phyloP scores from a whole-genome alignment of 805 yeast genomes.

The Candida koratica region DNA sequence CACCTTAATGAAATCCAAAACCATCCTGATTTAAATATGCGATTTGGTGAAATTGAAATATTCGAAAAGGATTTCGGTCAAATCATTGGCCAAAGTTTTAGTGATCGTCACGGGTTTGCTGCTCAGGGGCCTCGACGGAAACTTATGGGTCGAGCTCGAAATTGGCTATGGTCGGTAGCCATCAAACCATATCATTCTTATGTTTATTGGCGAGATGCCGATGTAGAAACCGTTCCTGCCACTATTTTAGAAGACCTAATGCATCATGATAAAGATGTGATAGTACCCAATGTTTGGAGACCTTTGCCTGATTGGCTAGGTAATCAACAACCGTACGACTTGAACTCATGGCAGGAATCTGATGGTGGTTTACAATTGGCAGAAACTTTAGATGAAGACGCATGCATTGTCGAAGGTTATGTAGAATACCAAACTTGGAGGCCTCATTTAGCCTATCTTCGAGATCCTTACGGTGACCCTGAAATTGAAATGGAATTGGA shows the following conservation, averaged over 20 bases:
- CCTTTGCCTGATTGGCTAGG: constrained; percentile 86
- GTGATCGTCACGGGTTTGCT: constrained; percentile 91
- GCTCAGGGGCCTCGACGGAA: constrained; percentile 96
- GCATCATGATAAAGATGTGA: constrained; percentile 87
- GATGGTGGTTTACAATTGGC: constrained; percentile 81
- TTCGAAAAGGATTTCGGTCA: constrained; percentile 91
- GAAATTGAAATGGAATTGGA: constrained; percentile 90
- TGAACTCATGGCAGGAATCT: constrained; percentile 82
- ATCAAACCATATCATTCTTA: constrained; percentile 88
- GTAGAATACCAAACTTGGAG: constrained; percentile 98
- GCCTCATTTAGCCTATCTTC: constrained; percentile 89
- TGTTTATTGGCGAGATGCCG: constrained; percentile 98
- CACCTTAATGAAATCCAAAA: constrained; percentile 62
- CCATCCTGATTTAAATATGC: constrained; percentile 54
- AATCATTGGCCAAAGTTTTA: constrained; percentile 84
- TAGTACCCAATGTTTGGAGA: constrained; percentile 93
- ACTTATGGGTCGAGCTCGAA: constrained; percentile 92
- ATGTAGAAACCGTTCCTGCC: constrained; percentile 85
- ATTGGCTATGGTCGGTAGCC: constrained; percentile 87
- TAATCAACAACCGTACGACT: constrained; percentile 78
- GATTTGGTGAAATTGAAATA: constrained; percentile 82
- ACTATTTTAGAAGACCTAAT: constrained; percentile 86
- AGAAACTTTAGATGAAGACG: constrained; percentile 78
- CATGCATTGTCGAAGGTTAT: constrained; percentile 95
- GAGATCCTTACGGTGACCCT: constrained; percentile 94